Conservation (phyloP, 2,329 filamentous ascomycete species). For the Ophiostoma sp. region DNA sequence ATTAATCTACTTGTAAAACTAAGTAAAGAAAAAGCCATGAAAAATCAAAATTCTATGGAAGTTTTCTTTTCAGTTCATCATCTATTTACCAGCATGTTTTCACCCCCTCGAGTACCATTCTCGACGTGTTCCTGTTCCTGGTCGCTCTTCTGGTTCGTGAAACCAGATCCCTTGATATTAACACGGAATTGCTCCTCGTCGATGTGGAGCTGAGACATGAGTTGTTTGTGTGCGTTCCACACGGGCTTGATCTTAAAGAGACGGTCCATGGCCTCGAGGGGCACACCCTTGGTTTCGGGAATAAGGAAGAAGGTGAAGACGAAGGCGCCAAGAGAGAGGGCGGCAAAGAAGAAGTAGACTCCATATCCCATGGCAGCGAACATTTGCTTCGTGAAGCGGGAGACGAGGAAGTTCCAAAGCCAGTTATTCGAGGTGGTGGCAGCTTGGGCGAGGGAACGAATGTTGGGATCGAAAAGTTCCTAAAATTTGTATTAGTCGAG, state of each 20-base stretch:
- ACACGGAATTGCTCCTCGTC: background rate
- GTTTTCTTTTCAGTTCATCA: too few relatives aligned
- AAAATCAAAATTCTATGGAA: too few relatives aligned
- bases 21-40: too few relatives aligned
- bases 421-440: conserved; percentile 71
- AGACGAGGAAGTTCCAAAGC: conserved; percentile 71
- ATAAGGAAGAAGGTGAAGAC: conserved; percentile 63
- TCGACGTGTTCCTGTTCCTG: too few relatives aligned
- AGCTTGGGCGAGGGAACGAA: conserved; percentile 68
- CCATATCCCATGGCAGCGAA: conserved; percentile 59
- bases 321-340: conserved; percentile 58
- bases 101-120: too few relatives aligned
- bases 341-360: conserved; percentile 69
- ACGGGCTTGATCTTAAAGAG: conserved; percentile 56
- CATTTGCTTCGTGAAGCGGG: conserved; percentile 68
- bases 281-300: conserved; percentile 66
- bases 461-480: conserved; percentile 73
- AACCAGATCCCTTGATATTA: background rate
- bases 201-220: conserved; percentile 47
- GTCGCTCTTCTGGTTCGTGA: too few relatives aligned
- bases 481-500: too few relatives aligned
- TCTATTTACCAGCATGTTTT: too few relatives aligned
- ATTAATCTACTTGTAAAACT: too few relatives aligned
- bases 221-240: conserved; percentile 43
- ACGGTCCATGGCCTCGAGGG: conserved; percentile 64